phyloP scores from a whole-genome alignment of 345 rosid species.

The Laguncularia racemosa region DNA sequence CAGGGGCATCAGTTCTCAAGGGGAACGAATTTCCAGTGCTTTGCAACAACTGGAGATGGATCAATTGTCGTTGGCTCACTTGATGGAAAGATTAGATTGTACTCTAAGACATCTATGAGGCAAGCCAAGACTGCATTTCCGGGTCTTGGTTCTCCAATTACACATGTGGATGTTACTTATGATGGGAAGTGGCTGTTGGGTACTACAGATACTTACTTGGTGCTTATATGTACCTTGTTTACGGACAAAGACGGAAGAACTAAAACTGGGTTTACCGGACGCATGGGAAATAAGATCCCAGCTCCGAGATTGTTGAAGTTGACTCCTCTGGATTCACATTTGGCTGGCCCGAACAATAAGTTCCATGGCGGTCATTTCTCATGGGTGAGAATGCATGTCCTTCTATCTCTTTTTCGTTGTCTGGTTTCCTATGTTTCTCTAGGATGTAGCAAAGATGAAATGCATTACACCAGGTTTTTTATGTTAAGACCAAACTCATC shows the following conservation, averaged over 20 bases:
- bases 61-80: conserved; percentile 84
- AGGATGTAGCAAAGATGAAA: neutral
- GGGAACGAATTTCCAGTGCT: conserved; percentile 95
- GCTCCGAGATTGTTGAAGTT: conserved; percentile 91
- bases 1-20: conserved; percentile 94
- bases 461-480: too few relatives aligned
- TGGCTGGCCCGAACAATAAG: conserved; percentile 78
- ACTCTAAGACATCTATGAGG: conserved; percentile 82
- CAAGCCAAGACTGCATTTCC: conserved; percentile 95
- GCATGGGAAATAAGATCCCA: conserved; percentile 92
- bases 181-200: conserved; percentile 97
- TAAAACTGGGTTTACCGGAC: conserved; percentile 76
- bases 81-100: conserved; percentile 92
- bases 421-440: neutral
- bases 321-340: conserved; percentile 80
- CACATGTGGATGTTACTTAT: conserved; percentile 82
- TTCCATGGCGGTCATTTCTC: conserved; percentile 95
- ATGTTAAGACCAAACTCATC: too few relatives aligned
- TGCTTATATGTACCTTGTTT: conserved; percentile 85
- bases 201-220: conserved; percentile 76
- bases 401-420: neutral
- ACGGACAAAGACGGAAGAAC: conserved; percentile 89
- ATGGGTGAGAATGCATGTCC: conserved; percentile 56
- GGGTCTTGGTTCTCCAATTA: conserved; percentile 88
- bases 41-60: conserved; percentile 89